phyloP scores from a whole-genome alignment of 2,329 filamentous ascomycete genomes.

The Fusarium buharicum region DNA sequence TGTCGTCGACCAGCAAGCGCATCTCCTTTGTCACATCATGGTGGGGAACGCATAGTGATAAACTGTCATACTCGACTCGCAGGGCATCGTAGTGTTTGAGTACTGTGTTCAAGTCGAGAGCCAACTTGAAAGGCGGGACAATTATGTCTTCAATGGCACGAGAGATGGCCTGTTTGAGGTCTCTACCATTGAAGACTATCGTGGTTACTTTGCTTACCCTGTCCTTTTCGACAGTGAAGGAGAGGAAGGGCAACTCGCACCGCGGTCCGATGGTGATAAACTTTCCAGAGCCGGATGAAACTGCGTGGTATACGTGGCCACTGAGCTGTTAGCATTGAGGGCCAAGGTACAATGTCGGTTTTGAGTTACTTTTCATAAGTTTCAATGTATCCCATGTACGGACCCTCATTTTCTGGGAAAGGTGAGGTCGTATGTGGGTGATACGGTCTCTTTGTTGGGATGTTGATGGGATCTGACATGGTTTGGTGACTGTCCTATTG shows the following conservation, averaged over 20 bases:
- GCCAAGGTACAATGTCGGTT: background rate
- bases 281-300: slow-evolving; percentile 46
- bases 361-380: slow-evolving; percentile 42
- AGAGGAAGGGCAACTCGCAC: slow-evolving; percentile 33
- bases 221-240: slow-evolving; percentile 46
- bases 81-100: slow-evolving; percentile 42
- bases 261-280: slow-evolving; percentile 39
- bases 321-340: slow-evolving; percentile 29
- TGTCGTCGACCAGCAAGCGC: slow-evolving; percentile 42
- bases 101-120: slow-evolving; percentile 39
- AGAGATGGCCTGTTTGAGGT: slow-evolving; percentile 52
- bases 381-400: slow-evolving; percentile 43
- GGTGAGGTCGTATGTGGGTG: slow-evolving; percentile 7
- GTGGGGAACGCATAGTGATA: slow-evolving; percentile 15
- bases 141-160: slow-evolving; percentile 48
- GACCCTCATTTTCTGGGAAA: slow-evolving; percentile 39
- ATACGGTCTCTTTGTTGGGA: slow-evolving; percentile 31
- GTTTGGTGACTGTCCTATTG: background rate
- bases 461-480: slow-evolving; percentile 44
- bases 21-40: slow-evolving; percentile 41
- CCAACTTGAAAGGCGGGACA: slow-evolving; percentile 13
- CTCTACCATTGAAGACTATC: slow-evolving; percentile 49
- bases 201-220: slow-evolving; percentile 34
- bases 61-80: slow-evolving; percentile 29
- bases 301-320: slow-evolving; percentile 39